A percentile compares a stretch with the other conserved stretches of the same genome.
These are phyloP conservation scores for Tolypocladium tundrense DNA, from an alignment of 2,329 filamentous ascomycete species.

Conservation along the genomic window DNA sequence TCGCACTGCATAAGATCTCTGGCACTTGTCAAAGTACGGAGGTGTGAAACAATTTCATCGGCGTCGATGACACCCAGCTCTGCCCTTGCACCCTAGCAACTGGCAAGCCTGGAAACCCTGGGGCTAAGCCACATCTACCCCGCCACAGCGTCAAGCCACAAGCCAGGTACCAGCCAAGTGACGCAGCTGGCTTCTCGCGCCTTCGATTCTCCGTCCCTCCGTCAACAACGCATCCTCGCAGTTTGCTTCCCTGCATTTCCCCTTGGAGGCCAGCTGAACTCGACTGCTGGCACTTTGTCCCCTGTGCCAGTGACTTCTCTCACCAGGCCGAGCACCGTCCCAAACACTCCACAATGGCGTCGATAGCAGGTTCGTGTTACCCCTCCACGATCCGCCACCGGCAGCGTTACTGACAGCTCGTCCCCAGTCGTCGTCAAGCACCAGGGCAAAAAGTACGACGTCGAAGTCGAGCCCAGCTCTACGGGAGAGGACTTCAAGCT, in stretches of 20 bases:
- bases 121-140: neutral
- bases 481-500: slow-evolving; percentile 92
- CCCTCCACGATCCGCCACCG: slow-evolving; percentile 5
- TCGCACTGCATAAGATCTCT: neutral
- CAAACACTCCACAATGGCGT: slow-evolving; percentile 33
- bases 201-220: neutral
- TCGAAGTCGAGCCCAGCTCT: slow-evolving; percentile 77
- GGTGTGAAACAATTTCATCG: neutral
- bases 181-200: neutral
- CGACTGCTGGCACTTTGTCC: neutral
- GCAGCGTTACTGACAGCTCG: slow-evolving; percentile 8
- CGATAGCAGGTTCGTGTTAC: slow-evolving; percentile 39
- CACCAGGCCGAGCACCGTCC: neutral
- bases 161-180: neutral
- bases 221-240: neutral
- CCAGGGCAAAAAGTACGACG: slow-evolving; percentile 86
- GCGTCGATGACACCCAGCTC: neutral
- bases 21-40: neutral
- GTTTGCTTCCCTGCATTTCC: neutral
- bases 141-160: neutral
- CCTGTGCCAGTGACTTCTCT: neutral
- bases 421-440: slow-evolving; percentile 79
- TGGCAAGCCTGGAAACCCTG: neutral
- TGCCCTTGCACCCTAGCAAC: too few species aligned
- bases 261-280: slow-evolving; percentile 4